Evolutionary conservation across 352 stramenopile genomes (phyloP).

Genomic region (Phytophthora syringae): DNA sequence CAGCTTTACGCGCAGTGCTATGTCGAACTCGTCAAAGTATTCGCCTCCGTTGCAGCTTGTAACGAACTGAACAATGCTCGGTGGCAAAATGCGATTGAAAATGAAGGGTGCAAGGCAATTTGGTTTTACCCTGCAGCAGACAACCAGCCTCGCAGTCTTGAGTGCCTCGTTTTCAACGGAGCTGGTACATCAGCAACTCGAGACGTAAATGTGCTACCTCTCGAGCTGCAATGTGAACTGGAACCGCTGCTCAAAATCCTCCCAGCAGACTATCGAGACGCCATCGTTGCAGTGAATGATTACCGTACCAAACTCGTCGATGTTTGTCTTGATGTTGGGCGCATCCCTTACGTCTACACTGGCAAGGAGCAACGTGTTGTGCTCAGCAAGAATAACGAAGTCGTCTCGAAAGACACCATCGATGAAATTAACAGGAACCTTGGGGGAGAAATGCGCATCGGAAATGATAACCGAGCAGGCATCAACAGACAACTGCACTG

Average conservation of each 20-base stretch:
- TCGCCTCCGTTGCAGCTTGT: background rate
- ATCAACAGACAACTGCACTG: constrained; percentile 80
- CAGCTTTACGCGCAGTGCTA: constrained; percentile 2
- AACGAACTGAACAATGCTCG: background rate
- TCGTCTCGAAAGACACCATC: constrained; percentile 57
- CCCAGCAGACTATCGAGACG: too few species aligned
- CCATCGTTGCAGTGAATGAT: too few species aligned
- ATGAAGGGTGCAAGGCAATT: constrained; percentile 3
- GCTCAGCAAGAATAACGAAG: constrained; percentile 22
- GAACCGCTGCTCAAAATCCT: too few species aligned
- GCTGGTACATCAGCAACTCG: too few species aligned
- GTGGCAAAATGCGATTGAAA: constrained; percentile 14
- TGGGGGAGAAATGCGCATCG: constrained; percentile 57
- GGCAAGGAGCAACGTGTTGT: constrained; percentile 36
- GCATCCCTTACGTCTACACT: constrained; percentile 34
- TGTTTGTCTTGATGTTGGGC: too few species aligned
- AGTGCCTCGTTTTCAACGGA: constrained; percentile 10
- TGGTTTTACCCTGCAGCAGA: constrained; percentile 32
- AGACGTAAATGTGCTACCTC: too few species aligned
- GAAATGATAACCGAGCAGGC: constrained; percentile 77
- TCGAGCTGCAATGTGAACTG: too few species aligned
- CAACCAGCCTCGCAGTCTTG: constrained; percentile 22
- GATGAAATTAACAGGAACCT: constrained; percentile 52
- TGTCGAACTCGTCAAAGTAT: background rate
- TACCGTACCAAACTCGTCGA: too few species aligned